Conservation (phyloP, 495 filamentous ascomycete genomes). For the Penicillium psychrofluorescens region DNA sequence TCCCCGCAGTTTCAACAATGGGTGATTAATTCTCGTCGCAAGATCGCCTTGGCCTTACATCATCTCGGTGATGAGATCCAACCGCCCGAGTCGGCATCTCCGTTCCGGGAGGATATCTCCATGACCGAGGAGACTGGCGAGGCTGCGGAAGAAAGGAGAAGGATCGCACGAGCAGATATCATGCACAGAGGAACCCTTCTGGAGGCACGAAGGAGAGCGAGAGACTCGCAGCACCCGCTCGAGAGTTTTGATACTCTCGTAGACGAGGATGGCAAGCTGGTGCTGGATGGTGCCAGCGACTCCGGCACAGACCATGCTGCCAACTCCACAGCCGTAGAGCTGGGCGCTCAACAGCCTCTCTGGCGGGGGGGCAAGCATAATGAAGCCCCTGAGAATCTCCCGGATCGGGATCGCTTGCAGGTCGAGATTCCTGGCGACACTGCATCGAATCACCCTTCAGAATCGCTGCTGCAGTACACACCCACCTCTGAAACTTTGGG, state of each 20-base stretch:
- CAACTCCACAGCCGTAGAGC: conserved; percentile 40
- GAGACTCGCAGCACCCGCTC: conserved; percentile 13
- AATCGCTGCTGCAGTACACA: conserved; percentile 37
- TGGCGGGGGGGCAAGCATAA: conserved; percentile 44
- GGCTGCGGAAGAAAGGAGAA: conserved; percentile 63
- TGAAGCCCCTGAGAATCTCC: conserved; percentile 24
- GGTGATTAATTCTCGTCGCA: conserved; percentile 67
- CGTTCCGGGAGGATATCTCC: conserved; percentile 36
- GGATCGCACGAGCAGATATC: conserved; percentile 65
- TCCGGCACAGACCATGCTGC: conserved; percentile 9
- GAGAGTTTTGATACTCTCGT: conserved; percentile 49
- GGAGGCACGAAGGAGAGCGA: conserved; percentile 27
- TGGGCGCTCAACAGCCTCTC: conserved; percentile 47
- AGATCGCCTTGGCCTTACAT: conserved; percentile 71
- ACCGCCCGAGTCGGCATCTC: conserved; percentile 30
- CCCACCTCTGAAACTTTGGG: conserved; percentile 38
- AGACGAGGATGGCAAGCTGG: conserved; percentile 43
- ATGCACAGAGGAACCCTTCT: conserved; percentile 50
- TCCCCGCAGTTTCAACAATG: conserved; percentile 72
- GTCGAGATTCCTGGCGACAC: conserved; percentile 28
- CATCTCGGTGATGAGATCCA: conserved; percentile 70
- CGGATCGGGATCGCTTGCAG: conserved; percentile 13
- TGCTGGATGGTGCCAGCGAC: no score
- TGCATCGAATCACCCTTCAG: conserved; percentile 28
- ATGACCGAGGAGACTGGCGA: conserved; percentile 50